Conservation (phyloP, 2,329 filamentous ascomycete genomes). For the Huntiella decipiens region DNA sequence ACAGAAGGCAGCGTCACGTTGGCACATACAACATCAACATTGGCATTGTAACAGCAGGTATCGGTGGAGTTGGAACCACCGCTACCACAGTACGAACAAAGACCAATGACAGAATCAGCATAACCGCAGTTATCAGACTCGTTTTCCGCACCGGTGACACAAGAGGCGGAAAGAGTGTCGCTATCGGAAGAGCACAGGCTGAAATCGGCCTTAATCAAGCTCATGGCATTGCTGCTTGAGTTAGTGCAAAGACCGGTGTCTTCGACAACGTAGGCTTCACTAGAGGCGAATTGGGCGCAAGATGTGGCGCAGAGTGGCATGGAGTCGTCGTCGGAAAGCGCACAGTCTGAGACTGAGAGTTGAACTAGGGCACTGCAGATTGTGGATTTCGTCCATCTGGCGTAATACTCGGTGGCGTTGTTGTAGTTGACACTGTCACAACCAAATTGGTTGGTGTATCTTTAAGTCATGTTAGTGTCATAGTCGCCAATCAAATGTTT, state of each 20-base stretch:
- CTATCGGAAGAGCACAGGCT: slow-evolving; percentile 70
- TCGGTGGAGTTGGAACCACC: slow-evolving; percentile 84
- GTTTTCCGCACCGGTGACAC: slow-evolving; percentile 59
- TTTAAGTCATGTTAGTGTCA: slow-evolving; percentile 20
- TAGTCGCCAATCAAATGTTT: background rate
- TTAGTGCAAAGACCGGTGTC: slow-evolving; percentile 54
- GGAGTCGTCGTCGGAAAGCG: slow-evolving; percentile 42
- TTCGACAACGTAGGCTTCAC: slow-evolving; percentile 67
- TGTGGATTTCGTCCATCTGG: slow-evolving; percentile 78
- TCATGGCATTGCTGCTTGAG: slow-evolving; percentile 43
- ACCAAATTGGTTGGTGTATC: slow-evolving; percentile 65
- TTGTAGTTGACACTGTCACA: slow-evolving; percentile 59
- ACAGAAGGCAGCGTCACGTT: slow-evolving; percentile 63
- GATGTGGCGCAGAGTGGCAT: slow-evolving; percentile 73
- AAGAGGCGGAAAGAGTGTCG: slow-evolving; percentile 54
- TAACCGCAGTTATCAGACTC: slow-evolving; percentile 81
- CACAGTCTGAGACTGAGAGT: slow-evolving; percentile 57
- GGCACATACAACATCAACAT: slow-evolving; percentile 53
- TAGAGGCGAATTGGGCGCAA: slow-evolving; percentile 72
- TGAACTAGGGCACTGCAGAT: slow-evolving; percentile 91
- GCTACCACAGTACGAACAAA: slow-evolving; percentile 72
- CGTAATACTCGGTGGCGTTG: slow-evolving; percentile 69
- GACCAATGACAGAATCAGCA: slow-evolving; percentile 46
- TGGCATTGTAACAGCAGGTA: slow-evolving; percentile 75
- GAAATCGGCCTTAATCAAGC: slow-evolving; percentile 80